Conservation (phyloP, 176 grass and related monocot species). For the Phyllostachys edulis region DNA sequence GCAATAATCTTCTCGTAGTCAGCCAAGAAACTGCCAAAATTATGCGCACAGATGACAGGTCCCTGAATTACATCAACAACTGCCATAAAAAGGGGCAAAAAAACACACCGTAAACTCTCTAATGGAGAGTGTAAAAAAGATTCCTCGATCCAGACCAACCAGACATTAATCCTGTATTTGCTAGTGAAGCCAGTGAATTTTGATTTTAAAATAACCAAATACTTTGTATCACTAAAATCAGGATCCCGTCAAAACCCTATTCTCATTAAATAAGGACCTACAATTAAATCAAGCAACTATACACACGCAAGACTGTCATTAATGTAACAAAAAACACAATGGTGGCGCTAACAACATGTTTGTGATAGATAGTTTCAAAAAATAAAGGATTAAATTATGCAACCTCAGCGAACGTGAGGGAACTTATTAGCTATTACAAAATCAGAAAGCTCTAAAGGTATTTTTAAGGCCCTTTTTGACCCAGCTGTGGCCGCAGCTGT, state of each 20-base stretch:
- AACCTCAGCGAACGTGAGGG: background rate
- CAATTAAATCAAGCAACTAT: background rate
- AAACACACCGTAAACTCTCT: background rate
- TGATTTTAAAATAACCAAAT: background rate
- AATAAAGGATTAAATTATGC: background rate
- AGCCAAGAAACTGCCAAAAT: background rate
- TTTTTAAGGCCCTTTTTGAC: background rate
- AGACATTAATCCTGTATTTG: background rate
- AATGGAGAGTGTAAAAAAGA: background rate
- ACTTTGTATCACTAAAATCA: background rate
- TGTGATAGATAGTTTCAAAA: background rate
- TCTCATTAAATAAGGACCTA: background rate
- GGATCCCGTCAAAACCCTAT: background rate
- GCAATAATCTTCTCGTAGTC: background rate
- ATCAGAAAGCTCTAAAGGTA: background rate
- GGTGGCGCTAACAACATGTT: background rate
- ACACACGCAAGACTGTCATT: background rate
- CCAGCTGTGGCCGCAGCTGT: background rate
- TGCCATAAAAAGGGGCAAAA: background rate
- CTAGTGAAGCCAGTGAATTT: background rate
- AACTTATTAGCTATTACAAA: background rate
- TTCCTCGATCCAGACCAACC: background rate
- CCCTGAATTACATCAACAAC: background rate
- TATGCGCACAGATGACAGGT: background rate
- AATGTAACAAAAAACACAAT: background rate